These are phyloP conservation scores for Solanum dulcamara DNA, from an alignment of 257 asterid species.

Conservation along the genomic window DNA sequence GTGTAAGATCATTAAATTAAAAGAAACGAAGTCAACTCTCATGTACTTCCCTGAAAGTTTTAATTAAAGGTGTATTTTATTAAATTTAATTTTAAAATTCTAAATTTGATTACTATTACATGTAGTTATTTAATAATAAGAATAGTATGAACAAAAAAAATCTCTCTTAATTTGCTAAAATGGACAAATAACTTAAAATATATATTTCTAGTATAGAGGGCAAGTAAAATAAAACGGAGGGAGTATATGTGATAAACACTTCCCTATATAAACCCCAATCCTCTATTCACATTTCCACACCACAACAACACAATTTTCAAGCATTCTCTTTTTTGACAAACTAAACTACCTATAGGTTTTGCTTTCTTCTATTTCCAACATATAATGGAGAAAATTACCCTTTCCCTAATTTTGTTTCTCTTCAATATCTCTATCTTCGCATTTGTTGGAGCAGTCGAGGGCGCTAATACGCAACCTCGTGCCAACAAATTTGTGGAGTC, in stretches of 20 bases:
- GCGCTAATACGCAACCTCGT: not conserved
- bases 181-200: no score
- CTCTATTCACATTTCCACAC: not conserved
- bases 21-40: not conserved
- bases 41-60: no score
- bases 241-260: not conserved
- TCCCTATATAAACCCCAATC: conserved; percentile 22
- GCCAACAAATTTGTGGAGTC: conserved; percentile 22
- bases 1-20: not conserved
- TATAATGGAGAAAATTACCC: conserved; percentile 5
- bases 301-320: not conserved
- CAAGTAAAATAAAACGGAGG: no score
- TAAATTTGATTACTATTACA: no score
- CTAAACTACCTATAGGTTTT: not conserved
- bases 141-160: no score
- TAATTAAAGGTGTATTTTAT: no score
- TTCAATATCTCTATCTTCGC: conserved; percentile 8
- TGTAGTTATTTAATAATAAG: no score
- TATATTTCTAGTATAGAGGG: no score
- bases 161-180: no score
- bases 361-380: not conserved
- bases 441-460: conserved; percentile 1
- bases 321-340: not conserved
- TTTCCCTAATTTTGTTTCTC: conserved; percentile 9
- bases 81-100: no score